Conservation (phyloP, 192 early-diverging fungal genomes). For the Coemansia sp. region DNA sequence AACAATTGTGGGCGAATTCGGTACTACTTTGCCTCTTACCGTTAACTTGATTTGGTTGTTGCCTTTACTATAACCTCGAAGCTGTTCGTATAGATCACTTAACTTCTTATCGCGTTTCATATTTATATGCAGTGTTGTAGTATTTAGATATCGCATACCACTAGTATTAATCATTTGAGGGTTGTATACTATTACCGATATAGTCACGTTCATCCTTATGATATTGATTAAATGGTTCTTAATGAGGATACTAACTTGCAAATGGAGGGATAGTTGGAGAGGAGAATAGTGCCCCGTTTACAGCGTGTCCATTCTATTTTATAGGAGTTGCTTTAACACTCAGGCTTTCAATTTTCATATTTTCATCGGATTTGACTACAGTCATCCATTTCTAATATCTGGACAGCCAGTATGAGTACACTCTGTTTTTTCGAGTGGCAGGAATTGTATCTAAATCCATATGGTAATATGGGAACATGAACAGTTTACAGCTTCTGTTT, state of each 20-base stretch:
- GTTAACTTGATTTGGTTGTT: not conserved
- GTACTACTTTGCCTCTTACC: not conserved
- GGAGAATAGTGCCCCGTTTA: no score
- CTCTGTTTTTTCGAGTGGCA: no score
- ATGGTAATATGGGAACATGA: no score
- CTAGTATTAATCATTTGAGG: not conserved
- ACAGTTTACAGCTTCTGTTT: no score
- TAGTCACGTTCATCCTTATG: not conserved
- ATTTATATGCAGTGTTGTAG: not conserved
- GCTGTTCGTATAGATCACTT: not conserved
- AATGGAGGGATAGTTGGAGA: not conserved
- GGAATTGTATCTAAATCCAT: no score
- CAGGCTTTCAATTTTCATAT: no score
- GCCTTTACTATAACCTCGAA: not conserved
- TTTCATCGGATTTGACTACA: no score
- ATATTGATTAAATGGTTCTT: not conserved
- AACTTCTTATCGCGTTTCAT: not conserved
- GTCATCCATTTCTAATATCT: no score
- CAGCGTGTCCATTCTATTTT: no score
- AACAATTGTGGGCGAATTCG: not conserved
- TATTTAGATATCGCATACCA: not conserved
- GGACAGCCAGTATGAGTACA: no score
- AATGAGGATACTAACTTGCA: not conserved
- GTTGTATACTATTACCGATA: not conserved
- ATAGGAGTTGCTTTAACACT: no score